Evolutionary conservation across 208 protist genomes (phyloP), one percentile per base, ranked within the genome.

Genomic region (Acanthamoeba rhysodes): DNA sequence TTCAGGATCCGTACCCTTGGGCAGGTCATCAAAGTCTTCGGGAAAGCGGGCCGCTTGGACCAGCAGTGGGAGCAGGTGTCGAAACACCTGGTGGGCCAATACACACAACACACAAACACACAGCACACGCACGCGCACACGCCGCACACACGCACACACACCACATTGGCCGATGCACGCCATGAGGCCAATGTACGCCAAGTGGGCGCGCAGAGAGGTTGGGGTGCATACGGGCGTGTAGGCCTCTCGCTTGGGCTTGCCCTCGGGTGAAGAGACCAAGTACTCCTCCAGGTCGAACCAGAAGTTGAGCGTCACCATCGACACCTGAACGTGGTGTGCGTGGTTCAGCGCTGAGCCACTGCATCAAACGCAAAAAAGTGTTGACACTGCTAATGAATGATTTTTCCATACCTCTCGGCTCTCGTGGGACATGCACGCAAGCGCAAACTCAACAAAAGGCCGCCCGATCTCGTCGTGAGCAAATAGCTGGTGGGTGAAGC

Each of bases 221-320:
- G 20, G 0, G 55, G 55, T 0, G 55, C 55, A 22, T 59, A 59
- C 55, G 2, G 66, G 66, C 66, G 66, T 37, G 29, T 74, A 74
- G 9, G 66, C 66, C 8, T 14, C 74, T 10, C 37, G 22, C 74
- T 84, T 84, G 22, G 74, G 41, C 45, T 84, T 45, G 41, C 74
- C 74, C 0, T 45, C 41, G 22, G 74, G 7, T 10, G 74, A 57
- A 1, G 66, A 74, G 29, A 74, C 66, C 27, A 84, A 20, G 27
- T 84, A 84, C 74, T 84, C 74, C 74, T 84, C 45, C 22, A 84
- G 45, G 12, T 84, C 29, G 74, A 84, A 84, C 74, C 74, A 84
- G 45, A 84, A 84, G 74, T 84, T 84, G 74, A 84, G 74, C 24
- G 74, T 84, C 74, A 84, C 74, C 24, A 14, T 16, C 41, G 74